phyloP scores from a whole-genome alignment of 768 basidiomycete species.

The Naganishia randhawae region DNA sequence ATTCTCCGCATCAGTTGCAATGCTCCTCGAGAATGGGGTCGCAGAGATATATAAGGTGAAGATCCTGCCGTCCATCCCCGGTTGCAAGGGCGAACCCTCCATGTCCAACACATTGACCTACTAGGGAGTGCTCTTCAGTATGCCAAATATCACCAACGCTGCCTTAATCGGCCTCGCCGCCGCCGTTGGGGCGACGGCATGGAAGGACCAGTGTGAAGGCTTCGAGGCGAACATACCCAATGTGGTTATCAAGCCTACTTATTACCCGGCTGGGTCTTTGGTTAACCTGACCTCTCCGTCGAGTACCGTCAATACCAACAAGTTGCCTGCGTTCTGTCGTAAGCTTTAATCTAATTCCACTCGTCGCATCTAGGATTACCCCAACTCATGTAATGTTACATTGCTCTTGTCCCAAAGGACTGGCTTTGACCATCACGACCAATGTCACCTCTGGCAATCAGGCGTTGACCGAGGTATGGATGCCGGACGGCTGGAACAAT shows the following conservation, averaged over 20 bases:
- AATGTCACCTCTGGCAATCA: conserved; percentile 1
- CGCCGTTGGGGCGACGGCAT: neutral
- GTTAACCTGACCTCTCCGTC: conserved; percentile 3
- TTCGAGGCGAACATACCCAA: conserved; percentile 8
- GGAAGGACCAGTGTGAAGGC: conserved; percentile 18
- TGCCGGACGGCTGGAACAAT: conserved; percentile 9
- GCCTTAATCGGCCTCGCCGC: neutral
- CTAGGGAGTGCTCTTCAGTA: neutral
- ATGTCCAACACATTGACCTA: neutral
- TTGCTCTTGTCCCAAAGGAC: neutral
- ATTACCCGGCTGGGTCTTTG: neutral
- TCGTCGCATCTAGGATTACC: neutral
- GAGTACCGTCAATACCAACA: neutral
- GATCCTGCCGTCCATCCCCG: neutral
- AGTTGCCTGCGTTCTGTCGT: neutral
- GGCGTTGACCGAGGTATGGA: conserved; percentile 3
- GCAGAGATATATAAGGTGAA: neutral
- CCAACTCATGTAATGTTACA: neutral
- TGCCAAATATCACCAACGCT: neutral
- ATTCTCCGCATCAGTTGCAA: neutral
- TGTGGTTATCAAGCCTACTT: conserved; percentile 5
- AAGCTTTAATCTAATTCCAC: neutral
- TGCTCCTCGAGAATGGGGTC: too few relatives aligned
- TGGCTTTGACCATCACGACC: conserved; percentile 9
- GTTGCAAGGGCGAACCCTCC: neutral